Base-by-base conservation (phyloP, 192 early-diverging fungal genomes). In the Linnemannia elongata region DNA sequence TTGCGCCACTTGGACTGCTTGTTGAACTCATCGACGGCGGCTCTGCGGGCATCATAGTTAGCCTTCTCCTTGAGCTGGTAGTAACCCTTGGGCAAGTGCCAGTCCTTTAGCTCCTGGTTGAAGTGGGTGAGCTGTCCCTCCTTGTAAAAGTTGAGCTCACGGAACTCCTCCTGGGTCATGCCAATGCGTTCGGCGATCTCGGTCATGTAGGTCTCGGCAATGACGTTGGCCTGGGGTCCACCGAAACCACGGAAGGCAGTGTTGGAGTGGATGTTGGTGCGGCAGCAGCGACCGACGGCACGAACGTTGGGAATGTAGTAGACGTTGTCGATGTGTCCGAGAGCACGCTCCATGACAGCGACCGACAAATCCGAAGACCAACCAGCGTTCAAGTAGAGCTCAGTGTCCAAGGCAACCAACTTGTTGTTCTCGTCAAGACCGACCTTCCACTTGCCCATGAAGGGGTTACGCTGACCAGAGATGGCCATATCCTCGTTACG, bases 211-310 rank as follows among this genome's bases (percentile, higher is more conserved):
- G 92, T 93, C 88, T 97, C 96, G 17, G 92, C 91, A 60, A 97
- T 89, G 78, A 97, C 90, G 94, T 96, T 95, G 52, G 94, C 96
- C 88, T 97, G 96, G 70, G 96, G 96, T 55, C 81, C 95, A 70
- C 97, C 97, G 80, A 97, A 97, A 39, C 96, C 93, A 79, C 97
- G 91, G 91, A 97, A 95, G 5, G 97, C 96, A 60, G 96, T 97
- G 90, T 97, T 97, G 77, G 95, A 95, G 81, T 95, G 93, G 45
- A 93, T 92, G 90, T 97, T 96, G 69, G 97, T 97, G 74, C 93
- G 93, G 84, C 96, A 97, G 38, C 96, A 85, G 57, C 90, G 88
- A 60, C 97, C 97, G 36, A 83, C 80, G 49, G 95, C 88, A 60
- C 92, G 89, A 10, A 94, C 82, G 83, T 95, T 91, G 36, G 95